These are phyloP conservation scores for Echinochloa phyllopogon DNA, from an alignment of 176 grass and related monocot species.

Conservation along the genomic window DNA sequence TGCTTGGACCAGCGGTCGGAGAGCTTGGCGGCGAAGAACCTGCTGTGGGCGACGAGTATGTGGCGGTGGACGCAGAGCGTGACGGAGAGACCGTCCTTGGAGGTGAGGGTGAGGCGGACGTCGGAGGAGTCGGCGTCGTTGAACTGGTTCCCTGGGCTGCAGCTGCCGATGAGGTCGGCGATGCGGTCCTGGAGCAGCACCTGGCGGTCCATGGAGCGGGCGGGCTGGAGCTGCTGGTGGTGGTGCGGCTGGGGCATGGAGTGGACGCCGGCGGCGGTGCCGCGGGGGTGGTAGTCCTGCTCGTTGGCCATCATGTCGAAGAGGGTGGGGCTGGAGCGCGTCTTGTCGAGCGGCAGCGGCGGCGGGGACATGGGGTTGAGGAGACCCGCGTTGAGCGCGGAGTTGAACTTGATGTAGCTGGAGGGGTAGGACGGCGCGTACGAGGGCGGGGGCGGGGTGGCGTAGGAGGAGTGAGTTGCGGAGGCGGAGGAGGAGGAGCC, in stretches of 20 bases:
- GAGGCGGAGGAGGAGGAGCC: constrained; percentile 41
- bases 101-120: constrained; percentile 83
- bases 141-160: constrained; percentile 94
- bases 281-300: constrained; percentile 89
- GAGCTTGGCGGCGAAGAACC: constrained; percentile 94
- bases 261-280: constrained; percentile 24
- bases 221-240: constrained; percentile 40
- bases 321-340: constrained; percentile 92
- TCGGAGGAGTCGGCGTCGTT: constrained; percentile 86
- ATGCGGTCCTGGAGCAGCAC: constrained; percentile 83
- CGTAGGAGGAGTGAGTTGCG: too few species aligned
- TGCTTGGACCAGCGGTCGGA: constrained; percentile 98
- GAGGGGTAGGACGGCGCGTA: constrained; percentile 67
- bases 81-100: constrained; percentile 87
- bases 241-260: constrained; percentile 24
- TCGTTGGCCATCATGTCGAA: constrained; percentile 99
- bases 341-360: constrained; percentile 83
- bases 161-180: constrained; percentile 77
- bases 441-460: constrained; percentile 21
- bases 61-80: constrained; percentile 84
- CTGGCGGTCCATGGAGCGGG: constrained; percentile 65
- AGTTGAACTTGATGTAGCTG: constrained; percentile 97
- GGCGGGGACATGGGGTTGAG: constrained; percentile 99
- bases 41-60: constrained; percentile 86
- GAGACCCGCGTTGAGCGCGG: constrained; percentile 92